Evolutionary conservation across 2,329 filamentous ascomycete species (phyloP).

Genomic region (Aspergillus glaucus): DNA sequence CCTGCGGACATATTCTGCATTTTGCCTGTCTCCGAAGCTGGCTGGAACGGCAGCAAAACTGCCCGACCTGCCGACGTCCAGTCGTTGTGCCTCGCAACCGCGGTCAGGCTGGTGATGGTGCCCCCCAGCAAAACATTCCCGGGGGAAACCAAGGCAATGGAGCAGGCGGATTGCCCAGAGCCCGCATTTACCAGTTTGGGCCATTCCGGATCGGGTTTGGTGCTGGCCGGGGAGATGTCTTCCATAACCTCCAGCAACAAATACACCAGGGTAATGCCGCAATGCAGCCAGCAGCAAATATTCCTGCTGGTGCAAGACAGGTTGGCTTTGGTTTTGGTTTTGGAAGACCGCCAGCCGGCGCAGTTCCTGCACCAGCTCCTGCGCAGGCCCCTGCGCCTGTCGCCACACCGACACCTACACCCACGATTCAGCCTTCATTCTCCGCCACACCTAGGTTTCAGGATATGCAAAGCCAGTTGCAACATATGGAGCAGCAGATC

Average conservation of each 20-base stretch:
- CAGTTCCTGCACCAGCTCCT: conserved; percentile 6
- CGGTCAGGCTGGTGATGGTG: conserved; percentile 24
- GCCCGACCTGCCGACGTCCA: conserved; percentile 83
- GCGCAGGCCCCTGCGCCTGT: conserved; percentile 3
- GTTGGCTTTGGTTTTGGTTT: conserved; percentile 39
- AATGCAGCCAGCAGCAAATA: conserved; percentile 28
- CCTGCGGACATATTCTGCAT: conserved; percentile 92
- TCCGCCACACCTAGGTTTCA: conserved; percentile 8
- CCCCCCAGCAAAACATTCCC: conserved; percentile 21
- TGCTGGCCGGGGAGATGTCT: conserved; percentile 53
- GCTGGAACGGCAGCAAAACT: conserved; percentile 95
- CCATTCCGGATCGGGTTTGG: conserved; percentile 68
- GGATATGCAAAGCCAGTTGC: conserved; percentile 54
- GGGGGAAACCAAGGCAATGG: conserved; percentile 31
- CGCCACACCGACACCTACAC: conserved; percentile 11
- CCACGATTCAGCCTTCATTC: background rate
- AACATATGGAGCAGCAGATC: conserved; percentile 62
- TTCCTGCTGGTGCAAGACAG: conserved; percentile 28
- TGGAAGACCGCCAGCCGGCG: conserved; percentile 24
- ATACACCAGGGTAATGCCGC: conserved; percentile 47
- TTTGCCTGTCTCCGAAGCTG: conserved; percentile 92
- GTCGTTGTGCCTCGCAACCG: conserved; percentile 48
- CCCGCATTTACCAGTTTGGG: conserved; percentile 65
- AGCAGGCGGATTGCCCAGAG: conserved; percentile 38
- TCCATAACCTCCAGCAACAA: conserved; percentile 61